phyloP scores from a whole-genome alignment of 2,329 filamentous ascomycete species.

The Chlorencoelia australis region DNA sequence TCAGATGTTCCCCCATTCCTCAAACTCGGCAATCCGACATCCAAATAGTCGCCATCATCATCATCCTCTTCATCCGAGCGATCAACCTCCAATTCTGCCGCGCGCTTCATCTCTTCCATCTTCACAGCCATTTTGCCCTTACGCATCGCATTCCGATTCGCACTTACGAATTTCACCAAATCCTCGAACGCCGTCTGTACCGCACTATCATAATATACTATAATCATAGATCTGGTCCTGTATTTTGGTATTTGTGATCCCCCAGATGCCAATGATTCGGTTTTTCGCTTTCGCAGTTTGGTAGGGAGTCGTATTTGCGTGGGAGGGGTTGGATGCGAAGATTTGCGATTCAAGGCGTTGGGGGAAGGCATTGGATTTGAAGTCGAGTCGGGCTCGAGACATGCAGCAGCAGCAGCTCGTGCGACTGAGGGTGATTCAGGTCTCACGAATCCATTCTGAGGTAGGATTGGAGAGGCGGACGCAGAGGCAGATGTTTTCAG shows the following conservation, averaged over 20 bases:
- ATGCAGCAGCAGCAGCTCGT: slow-evolving; percentile 8
- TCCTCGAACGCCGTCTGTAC: slow-evolving; percentile 76
- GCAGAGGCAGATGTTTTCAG: slow-evolving; percentile 7
- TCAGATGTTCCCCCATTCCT: slow-evolving; percentile 3
- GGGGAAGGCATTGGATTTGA: slow-evolving; percentile 10
- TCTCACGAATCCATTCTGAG: slow-evolving; percentile 9
- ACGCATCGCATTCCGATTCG: slow-evolving; percentile 71
- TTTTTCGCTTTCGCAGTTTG: slow-evolving; percentile 25
- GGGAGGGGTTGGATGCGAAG: slow-evolving; percentile 14
- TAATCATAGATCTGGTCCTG: slow-evolving; percentile 63
- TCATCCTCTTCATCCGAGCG: slow-evolving; percentile 33
- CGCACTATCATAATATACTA: slow-evolving; percentile 87
- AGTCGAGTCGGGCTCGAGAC: slow-evolving; percentile 6
- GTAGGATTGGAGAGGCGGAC: slow-evolving; percentile 12
- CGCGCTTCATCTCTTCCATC: slow-evolving; percentile 53
- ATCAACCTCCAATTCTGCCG: slow-evolving; percentile 49
- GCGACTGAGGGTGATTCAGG: slow-evolving; percentile 14
- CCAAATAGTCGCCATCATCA: slow-evolving; percentile 26
- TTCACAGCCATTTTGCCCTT: slow-evolving; percentile 80
- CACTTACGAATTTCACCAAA: slow-evolving; percentile 71
- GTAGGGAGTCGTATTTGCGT: slow-evolving; percentile 12
- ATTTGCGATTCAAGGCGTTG: slow-evolving; percentile 13
- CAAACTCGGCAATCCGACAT: slow-evolving; percentile 11
- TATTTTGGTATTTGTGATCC: slow-evolving; percentile 33
- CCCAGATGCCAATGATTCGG: slow-evolving; percentile 24